phyloP scores from a whole-genome alignment of 164 flowering plant species.

The Pachysandra terminalis region DNA sequence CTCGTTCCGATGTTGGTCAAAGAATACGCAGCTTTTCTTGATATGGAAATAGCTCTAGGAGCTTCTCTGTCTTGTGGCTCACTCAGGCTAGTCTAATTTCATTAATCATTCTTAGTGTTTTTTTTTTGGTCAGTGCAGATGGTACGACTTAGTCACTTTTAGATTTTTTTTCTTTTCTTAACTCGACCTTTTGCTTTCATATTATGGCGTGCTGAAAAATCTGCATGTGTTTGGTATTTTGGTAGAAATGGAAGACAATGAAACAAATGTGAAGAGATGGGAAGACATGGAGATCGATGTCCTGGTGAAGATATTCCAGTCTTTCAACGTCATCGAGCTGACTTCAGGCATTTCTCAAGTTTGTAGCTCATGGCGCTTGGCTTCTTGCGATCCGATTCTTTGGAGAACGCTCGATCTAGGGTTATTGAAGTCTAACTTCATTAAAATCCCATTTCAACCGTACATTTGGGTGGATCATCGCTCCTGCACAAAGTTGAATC shows the following conservation, averaged over 20 bases:
- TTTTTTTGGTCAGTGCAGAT: too few species aligned
- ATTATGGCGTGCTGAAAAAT: too few species aligned
- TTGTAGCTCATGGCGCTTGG: conserved; percentile 57
- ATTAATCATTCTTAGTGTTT: too few species aligned
- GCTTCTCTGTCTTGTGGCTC: too few species aligned
- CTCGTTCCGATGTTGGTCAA: too few species aligned
- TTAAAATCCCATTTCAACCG: conserved; percentile 45
- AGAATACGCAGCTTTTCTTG: too few species aligned
- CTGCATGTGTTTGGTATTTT: background rate
- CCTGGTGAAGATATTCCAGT: conserved; percentile 50
- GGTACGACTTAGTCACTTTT: too few species aligned
- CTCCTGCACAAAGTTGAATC: conserved; percentile 38
- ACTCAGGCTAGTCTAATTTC: too few species aligned
- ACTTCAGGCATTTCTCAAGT: conserved; percentile 49
- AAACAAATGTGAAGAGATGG: conserved; percentile 38
- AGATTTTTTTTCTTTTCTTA: background rate
- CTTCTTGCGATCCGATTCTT: conserved; percentile 49
- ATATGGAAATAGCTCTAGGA: too few species aligned
- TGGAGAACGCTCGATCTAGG: conserved; percentile 61
- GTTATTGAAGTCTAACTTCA: conserved; percentile 39
- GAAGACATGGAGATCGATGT: conserved; percentile 51
- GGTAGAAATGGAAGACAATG: conserved; percentile 33
- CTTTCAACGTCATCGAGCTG: conserved; percentile 34
- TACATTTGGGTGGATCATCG: conserved; percentile 48
- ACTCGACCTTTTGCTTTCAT: too few species aligned